phyloP scores from a whole-genome alignment of 345 rosid species.

The Brassica rapa region DNA sequence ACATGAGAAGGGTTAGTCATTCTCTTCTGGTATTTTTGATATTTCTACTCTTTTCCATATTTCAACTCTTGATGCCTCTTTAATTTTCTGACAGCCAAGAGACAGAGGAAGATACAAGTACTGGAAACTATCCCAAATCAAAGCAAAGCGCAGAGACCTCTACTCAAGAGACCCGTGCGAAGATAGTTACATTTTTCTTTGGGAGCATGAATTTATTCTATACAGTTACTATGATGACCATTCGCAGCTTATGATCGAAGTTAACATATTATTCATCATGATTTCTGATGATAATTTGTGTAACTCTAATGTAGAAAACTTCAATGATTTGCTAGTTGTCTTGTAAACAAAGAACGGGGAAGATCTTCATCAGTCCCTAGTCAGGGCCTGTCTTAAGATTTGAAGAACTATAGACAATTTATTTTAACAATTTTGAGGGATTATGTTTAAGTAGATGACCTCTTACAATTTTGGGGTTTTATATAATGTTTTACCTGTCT shows the following conservation, averaged over 20 bases:
- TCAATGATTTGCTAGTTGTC: background rate
- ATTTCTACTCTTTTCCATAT: background rate
- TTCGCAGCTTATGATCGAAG: background rate
- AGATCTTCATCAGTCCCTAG: background rate
- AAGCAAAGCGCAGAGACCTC: slow-evolving; percentile 48
- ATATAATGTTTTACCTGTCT: too few species aligned
- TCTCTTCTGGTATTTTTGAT: background rate
- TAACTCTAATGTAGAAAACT: background rate
- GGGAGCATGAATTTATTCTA: background rate
- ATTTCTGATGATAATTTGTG: background rate
- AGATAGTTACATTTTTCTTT: slow-evolving; percentile 35
- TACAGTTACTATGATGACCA: slow-evolving; percentile 7
- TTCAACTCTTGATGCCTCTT: background rate
- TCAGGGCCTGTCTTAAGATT: too few species aligned
- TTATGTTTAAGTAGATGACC: background rate
- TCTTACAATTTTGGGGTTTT: background rate
- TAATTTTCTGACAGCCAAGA: slow-evolving; percentile 75
- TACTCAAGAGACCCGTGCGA: slow-evolving; percentile 49
- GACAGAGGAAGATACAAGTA: slow-evolving; percentile 77
- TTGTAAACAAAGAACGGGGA: background rate
- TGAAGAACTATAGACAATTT: background rate
- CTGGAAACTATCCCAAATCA: slow-evolving; percentile 87
- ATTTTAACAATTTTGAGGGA: background rate
- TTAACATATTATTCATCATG: background rate
- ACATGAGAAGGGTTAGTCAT: slow-evolving; percentile 64